Base-by-base conservation (phyloP, 495 filamentous ascomycete species). In the Penicillium turbatum region DNA sequence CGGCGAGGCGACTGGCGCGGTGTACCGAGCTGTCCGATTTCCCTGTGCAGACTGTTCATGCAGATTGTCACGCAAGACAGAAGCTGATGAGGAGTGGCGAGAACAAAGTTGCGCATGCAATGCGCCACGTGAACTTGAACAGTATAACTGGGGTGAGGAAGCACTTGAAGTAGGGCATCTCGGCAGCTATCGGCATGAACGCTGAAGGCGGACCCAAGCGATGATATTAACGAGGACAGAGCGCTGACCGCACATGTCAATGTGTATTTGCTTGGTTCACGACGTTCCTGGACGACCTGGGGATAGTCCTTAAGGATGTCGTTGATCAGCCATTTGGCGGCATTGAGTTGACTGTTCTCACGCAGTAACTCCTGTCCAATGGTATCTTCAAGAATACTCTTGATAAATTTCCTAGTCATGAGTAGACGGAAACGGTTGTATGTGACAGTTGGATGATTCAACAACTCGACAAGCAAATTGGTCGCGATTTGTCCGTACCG, bases 111-210 rank as follows among this genome's bases (percentile, higher is more conserved):
- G 44, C 92, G 90, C 48, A 97, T 70, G 60, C 90, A 95, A 59
- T 86, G 81, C 27, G 93, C 87, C 1, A 89, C 86, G 59, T 92
- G 85, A 2, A 97, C 82, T 65, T 97, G 93, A 6, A 99, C 92
- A 7, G 90, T 91, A 64, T 97, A 97, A 71, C 88, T 97, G 3
- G 92, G 90, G 64, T 99, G 95, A 59, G 95, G 87, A 3, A 97
- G 74, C 10, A 96, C 90, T 62, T 97, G 91, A 32, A 97, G 75
- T 26, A 99, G 77, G 10, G 86, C 89, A 65, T 97, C 93, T 21
- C 92, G 82, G 61, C 89, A 92, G 21, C 73, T 65, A 51, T 99
- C 93, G 5, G 88, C 86, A 60, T 93, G 79, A 39, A 71, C 75
- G 46, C 80, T 86, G 36, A 89, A 81, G 19, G 90, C 90, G 19